These are phyloP conservation scores for Crucihimalaya himalaica DNA, from an alignment of 345 rosid species.

Conservation along the genomic window DNA sequence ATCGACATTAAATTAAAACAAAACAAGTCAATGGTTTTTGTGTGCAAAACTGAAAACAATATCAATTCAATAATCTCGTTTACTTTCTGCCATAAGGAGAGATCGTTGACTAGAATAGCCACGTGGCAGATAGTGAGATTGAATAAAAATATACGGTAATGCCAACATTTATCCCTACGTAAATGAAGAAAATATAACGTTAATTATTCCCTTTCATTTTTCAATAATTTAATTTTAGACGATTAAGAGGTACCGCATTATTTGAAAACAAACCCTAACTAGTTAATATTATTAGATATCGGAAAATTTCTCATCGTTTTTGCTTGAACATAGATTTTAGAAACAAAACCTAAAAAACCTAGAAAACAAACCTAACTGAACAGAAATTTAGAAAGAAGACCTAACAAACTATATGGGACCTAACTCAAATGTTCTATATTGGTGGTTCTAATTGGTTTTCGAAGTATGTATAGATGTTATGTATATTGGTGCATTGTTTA, in stretches of 20 bases:
- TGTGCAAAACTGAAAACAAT: conserved; percentile 9
- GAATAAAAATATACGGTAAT: background rate
- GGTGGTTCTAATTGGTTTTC: conserved; percentile 1
- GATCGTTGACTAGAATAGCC: conserved; percentile 19
- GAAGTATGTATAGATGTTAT: conserved; percentile 1
- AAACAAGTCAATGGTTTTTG: conserved; percentile 32
- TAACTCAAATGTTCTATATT: background rate
- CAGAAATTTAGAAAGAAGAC: background rate
- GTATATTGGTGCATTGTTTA: background rate
- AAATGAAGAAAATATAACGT: background rate
- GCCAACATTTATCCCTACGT: background rate
- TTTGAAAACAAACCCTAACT: background rate
- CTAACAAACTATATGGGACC: conserved; percentile 6
- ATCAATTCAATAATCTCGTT: conserved; percentile 19
- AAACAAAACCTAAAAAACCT: background rate
- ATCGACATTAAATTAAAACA: conserved; percentile 12
- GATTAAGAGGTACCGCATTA: conserved; percentile 9
- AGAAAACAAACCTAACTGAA: conserved; percentile 26
- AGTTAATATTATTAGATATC: background rate
- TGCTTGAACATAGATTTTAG: conserved; percentile 6
- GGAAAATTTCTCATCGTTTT: background rate
- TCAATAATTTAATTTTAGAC: background rate
- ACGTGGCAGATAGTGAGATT: background rate
- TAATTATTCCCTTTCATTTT: background rate
- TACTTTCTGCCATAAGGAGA: conserved; percentile 12